Base-by-base conservation (phyloP, 78 protist species). In the Reticulomyxa filosa region DNA sequence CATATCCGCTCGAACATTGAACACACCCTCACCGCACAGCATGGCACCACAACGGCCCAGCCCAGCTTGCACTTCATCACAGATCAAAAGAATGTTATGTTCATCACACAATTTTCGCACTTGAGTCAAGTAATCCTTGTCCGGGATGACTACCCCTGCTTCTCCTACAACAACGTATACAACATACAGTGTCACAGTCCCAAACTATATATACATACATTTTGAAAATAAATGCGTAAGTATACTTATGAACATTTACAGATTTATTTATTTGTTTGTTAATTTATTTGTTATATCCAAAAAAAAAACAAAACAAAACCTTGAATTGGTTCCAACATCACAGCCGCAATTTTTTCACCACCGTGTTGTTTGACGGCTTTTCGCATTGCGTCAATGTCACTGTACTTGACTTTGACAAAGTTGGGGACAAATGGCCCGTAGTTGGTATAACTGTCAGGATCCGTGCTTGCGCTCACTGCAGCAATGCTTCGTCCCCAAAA, bases 241-340 rank as follows among this genome's bases (percentile, higher is more conserved):
- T n/a, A n/a, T n/a, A n/a, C n/a, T n/a, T n/a, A n/a, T n/a, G n/a
- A n/a, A n/a, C n/a, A n/a, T n/a, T n/a, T n/a, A n/a, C n/a, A n/a
- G n/a, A n/a, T n/a, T n/a, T n/a, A n/a, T n/a, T n/a, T n/a, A n/a
- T n/a, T n/a, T n/a, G n/a, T n/a, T n/a, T n/a, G n/a, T n/a, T n/a
- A n/a, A n/a, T n/a, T n/a, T n/a, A n/a, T n/a, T n/a, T n/a, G n/a
- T n/a, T n/a, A n/a, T n/a, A n/a, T n/a, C n/a, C n/a, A n/a, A n/a
- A n/a, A n/a, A n/a, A n/a, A n/a, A n/a, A n/a, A n/a, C n/a, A n/a
- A n/a, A n/a, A n/a, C n/a, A n/a, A n/a, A n/a, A n/a, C n/a, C n/a
- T 75, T 94, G 99, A 77, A 94, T 88, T 46, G 99, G 99, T 75
- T 94, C 99, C 25, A 64, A 64, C 23, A 86, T 38, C 70, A 87